Conservation (phyloP, 257 asterid species). For the Solanum pimpinellifolium region DNA sequence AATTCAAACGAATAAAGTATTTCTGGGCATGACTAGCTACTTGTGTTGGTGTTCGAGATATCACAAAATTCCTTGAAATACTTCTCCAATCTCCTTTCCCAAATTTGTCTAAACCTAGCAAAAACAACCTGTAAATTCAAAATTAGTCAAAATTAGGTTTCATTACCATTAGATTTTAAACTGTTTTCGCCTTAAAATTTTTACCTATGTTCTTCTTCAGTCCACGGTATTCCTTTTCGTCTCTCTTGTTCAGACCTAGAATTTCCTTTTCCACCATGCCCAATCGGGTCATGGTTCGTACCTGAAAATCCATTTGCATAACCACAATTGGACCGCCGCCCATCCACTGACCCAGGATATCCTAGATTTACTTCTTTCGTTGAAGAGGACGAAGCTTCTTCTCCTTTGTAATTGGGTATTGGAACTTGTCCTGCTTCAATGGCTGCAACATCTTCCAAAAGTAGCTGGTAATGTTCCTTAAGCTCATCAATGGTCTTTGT, state of each 20-base stretch:
- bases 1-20: constrained; percentile 80
- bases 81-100: constrained; percentile 99
- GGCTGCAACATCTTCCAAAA: constrained; percentile 58
- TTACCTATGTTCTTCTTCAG: constrained; percentile 96
- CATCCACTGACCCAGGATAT: constrained; percentile 1
- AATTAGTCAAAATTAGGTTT: background rate
- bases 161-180: background rate
- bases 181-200: background rate
- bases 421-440: constrained; percentile 75
- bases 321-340: constrained; percentile 8
- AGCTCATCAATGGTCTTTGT: constrained; percentile 53
- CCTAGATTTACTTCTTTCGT: constrained; percentile 20
- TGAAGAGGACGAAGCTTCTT: constrained; percentile 27
- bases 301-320: constrained; percentile 27
- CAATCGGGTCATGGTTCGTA: constrained; percentile 21
- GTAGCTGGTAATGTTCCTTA: constrained; percentile 48
- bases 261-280: constrained; percentile 33
- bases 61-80: constrained; percentile 82
- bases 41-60: constrained; percentile 86
- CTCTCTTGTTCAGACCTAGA: constrained; percentile 71
- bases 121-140: constrained; percentile 42
- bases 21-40: constrained; percentile 97
- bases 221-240: constrained; percentile 91
- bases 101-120: constrained; percentile 83
- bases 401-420: constrained; percentile 40